phyloP scores from a whole-genome alignment of 352 stramenopile genomes.

The Aphanomyces astaci region DNA sequence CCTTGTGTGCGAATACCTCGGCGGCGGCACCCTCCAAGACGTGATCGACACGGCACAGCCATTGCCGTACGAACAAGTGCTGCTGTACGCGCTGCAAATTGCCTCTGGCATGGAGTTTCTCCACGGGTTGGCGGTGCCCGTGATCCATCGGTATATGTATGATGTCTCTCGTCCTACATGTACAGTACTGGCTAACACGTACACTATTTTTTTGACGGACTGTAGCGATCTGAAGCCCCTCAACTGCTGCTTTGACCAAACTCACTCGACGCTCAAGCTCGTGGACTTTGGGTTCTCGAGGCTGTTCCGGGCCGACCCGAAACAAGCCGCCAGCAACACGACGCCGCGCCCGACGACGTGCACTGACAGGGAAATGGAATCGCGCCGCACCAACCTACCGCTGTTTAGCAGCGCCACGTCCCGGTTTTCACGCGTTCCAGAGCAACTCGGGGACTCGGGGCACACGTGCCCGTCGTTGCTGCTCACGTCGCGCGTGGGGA shows the following conservation, averaged over 20 bases:
- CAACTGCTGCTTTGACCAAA: constrained; percentile 76
- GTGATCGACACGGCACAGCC: constrained; percentile 42
- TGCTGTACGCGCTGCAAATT: constrained; percentile 73
- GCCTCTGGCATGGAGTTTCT: constrained; percentile 76
- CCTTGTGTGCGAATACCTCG: constrained; percentile 76
- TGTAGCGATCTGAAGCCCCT: constrained; percentile 65
- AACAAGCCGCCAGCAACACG: constrained; percentile 28
- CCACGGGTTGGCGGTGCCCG: constrained; percentile 57
- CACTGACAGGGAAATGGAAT: background rate
- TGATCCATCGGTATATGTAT: constrained; percentile 52
- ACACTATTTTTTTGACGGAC: too few relatives aligned
- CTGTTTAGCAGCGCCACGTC: constrained; percentile 1
- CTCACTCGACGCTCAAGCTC: constrained; percentile 70
- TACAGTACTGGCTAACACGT: too few relatives aligned
- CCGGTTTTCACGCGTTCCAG: background rate
- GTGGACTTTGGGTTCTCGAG: constrained; percentile 73
- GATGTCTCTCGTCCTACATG: too few relatives aligned
- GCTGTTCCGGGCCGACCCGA: constrained; percentile 52
- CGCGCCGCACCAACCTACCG: background rate
- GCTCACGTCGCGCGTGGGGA: constrained; percentile 79
- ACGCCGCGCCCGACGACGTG: background rate
- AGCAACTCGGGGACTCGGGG: constrained; percentile 35
- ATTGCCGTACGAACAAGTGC: constrained; percentile 52
- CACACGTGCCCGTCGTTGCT: constrained; percentile 36
- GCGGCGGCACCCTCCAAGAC: constrained; percentile 72